Conservation (phyloP, 1,284 basidiomycete genomes). For the Testicularia cyperi region DNA sequence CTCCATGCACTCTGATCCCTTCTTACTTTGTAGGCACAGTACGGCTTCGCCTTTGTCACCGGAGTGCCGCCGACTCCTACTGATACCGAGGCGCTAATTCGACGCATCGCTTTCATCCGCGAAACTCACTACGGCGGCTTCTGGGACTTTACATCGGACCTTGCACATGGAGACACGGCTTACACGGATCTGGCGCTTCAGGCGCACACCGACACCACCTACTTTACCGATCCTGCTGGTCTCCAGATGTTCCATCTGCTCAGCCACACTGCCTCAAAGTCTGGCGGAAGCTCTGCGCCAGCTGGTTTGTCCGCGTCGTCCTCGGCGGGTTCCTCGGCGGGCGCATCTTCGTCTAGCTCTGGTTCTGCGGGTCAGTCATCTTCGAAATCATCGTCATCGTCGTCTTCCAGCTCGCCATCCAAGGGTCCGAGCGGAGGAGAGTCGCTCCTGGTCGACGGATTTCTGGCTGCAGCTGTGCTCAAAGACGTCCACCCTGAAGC, state of each 20-base stretch:
- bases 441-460: constrained; percentile 89
- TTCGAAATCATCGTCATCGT: background rate
- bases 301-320: background rate
- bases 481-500: constrained; percentile 72
- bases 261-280: constrained; percentile 61
- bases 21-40: constrained; percentile 59
- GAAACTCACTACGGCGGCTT: constrained; percentile 90
- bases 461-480: constrained; percentile 81
- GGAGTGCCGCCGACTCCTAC: constrained; percentile 79
- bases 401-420: constrained; percentile 1
- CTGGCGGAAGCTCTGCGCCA: background rate
- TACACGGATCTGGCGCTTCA: constrained; percentile 85
- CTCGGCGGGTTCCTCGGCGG: background rate
- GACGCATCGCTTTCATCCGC: constrained; percentile 81
- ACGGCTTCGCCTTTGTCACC: constrained; percentile 84
- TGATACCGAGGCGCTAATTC: constrained; percentile 77
- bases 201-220: constrained; percentile 94
- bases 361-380: too few relatives aligned
- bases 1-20: background rate
- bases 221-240: constrained; percentile 71
- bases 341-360: constrained; percentile 3
- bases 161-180: constrained; percentile 76
- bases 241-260: constrained; percentile 93
- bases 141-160: constrained; percentile 94
- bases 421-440: constrained; percentile 75